Conservation (phyloP, 805 yeast genomes). For the Lachancea sp. region DNA sequence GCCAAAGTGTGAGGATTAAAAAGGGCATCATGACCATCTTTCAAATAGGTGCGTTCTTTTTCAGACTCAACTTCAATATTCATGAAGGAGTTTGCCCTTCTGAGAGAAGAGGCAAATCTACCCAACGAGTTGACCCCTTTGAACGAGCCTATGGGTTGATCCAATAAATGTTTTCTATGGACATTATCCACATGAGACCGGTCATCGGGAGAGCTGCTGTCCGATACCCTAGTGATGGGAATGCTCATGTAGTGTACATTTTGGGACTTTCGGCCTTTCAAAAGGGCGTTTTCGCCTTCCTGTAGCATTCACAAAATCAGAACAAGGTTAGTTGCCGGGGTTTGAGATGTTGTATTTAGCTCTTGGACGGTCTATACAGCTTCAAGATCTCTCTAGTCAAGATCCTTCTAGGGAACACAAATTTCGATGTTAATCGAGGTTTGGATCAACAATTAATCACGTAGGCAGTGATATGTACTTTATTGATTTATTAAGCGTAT, state of each 20-base stretch:
- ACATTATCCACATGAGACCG: conserved; percentile 2
- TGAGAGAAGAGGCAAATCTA: conserved; percentile 72
- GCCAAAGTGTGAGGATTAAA: conserved; percentile 64
- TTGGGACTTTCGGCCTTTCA: conserved; percentile 5
- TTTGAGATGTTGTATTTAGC: too few relatives aligned
- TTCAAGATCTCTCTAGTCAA: too few relatives aligned
- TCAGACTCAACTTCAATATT: conserved; percentile 41
- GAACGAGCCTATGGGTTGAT: conserved; percentile 51
- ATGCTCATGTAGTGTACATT: conserved; percentile 30
- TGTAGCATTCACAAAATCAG: too few relatives aligned
- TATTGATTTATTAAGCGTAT: too few relatives aligned
- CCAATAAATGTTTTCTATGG: conserved; percentile 35
- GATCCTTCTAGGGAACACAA: too few relatives aligned
- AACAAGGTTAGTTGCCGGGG: too few relatives aligned
- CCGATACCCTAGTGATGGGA: conserved; percentile 23
- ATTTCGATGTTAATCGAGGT: too few relatives aligned
- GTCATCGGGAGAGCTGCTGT: conserved; percentile 5
- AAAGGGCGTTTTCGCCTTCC: conserved; percentile 3
- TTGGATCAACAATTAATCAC: too few relatives aligned
- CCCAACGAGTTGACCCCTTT: conserved; percentile 63
- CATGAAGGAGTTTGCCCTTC: conserved; percentile 71
- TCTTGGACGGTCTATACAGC: too few relatives aligned
- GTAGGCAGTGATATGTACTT: too few relatives aligned
- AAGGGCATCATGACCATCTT: conserved; percentile 51
- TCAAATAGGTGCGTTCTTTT: conserved; percentile 54